Conservation (phyloP, 2,329 filamentous ascomycete genomes). For the Penicillium fuscoglaucum region DNA sequence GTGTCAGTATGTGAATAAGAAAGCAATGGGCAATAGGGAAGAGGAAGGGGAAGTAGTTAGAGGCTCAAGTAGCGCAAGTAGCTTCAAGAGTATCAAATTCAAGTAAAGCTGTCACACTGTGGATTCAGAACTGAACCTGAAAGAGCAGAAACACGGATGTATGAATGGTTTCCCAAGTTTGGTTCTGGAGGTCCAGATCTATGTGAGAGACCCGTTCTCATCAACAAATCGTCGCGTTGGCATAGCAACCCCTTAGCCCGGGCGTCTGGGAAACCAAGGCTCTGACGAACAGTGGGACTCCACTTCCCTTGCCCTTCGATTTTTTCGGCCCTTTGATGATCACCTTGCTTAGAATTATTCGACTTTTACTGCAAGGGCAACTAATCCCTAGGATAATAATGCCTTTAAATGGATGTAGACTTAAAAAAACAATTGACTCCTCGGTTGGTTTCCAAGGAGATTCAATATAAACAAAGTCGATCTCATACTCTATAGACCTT, state of each 20-base stretch:
- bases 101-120: constrained; percentile 10
- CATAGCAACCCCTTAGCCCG: constrained; percentile 34
- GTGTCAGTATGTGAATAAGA: constrained; percentile 48
- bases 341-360: constrained; percentile 14
- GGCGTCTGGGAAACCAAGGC: constrained; percentile 35
- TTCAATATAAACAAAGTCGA: constrained; percentile 18
- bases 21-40: constrained; percentile 29
- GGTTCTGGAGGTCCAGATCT: constrained; percentile 34
- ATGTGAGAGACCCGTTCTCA: constrained; percentile 35
- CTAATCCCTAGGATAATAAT: constrained; percentile 18
- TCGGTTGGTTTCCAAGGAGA: constrained; percentile 21
- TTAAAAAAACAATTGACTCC: constrained; percentile 1
- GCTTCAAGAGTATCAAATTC: not conserved
- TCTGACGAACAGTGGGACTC: constrained; percentile 23
- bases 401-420: not conserved
- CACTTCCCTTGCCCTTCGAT: constrained; percentile 15
- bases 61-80: constrained; percentile 10
- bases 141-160: constrained; percentile 29
- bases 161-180: constrained; percentile 20
- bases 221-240: constrained; percentile 43
- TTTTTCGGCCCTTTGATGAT: constrained; percentile 4
- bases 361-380: constrained; percentile 22
- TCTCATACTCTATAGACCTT: constrained; percentile 9
- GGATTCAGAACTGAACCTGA: constrained; percentile 14
- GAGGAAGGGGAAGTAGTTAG: constrained; percentile 20